Evolutionary conservation across 2,329 filamentous ascomycete species (phyloP), one percentile per base, ranked within the genome.

Genomic region (Epichloe aotearoae): DNA sequence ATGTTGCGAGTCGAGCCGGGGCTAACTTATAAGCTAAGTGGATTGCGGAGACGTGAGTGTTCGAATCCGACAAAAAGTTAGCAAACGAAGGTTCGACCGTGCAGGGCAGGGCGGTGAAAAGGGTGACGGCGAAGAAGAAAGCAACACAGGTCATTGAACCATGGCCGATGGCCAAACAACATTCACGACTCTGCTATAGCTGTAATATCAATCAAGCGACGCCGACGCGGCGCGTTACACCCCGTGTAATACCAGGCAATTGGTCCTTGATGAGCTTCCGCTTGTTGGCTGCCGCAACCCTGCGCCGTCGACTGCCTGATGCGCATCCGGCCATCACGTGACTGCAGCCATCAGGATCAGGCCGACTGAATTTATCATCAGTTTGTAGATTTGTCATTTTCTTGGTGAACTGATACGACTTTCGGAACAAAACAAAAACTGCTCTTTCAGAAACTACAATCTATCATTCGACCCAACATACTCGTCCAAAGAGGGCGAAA

Each of bases 1-100:
- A 55, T 54, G 54, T 53, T 44, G 53, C 47, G 51, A 52, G 52
- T 52, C 50, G 52, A 53, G 45, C 3, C 37, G 14, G 45, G 38
- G 38, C 42, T 26, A 19, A 45, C 15, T 11, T 12, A 52, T 55
- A 54, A 56, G 55, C 54, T 53, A 55, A 55, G 55, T 53, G 54
- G 50, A 50, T 41, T 54, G 54, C 56, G 54, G 51, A 54, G 53
- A 53, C 50, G 49, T 53, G 50, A 50, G 49, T 49, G 50, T 43
- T 37, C 19, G 30, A 38, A 38, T 38, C 39, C 30, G 17, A 41
- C 15, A 15, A 33, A 30, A 30, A 50, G 47, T 45, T 26, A 46
- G 52, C 34, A 39, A 48, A 52, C 37, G 46, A 43, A 43, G 39
- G 33, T 12, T 34, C 37, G 46, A 50, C 49, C 49, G 49, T 34